A percentile compares a stretch with the other conserved stretches of the same genome.
Evolutionary conservation across 192 early-diverging fungal species (phyloP).

Genomic region (Podila minutissima): DNA sequence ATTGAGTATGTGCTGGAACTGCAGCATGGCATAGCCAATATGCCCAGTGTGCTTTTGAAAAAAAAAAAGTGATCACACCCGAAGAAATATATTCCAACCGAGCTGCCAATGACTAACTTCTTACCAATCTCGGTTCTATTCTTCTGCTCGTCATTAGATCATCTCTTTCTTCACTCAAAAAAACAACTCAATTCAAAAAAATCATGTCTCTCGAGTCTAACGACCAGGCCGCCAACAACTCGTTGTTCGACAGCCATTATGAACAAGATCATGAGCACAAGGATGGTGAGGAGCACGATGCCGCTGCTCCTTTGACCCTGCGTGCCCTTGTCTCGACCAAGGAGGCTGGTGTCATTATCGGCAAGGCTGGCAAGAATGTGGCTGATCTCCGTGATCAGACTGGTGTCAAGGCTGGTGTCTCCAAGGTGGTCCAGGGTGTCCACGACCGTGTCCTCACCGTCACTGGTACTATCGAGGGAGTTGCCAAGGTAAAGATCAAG

Average conservation of each 20-base stretch:
- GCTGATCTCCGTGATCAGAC: slow-evolving; percentile 86
- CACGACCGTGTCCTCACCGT: slow-evolving; percentile 87
- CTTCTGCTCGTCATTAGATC: background rate
- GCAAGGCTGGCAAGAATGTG: slow-evolving; percentile 87
- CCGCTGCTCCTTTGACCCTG: slow-evolving; percentile 26
- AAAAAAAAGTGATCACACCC: background rate
- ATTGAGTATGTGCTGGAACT: background rate
- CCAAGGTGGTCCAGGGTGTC: slow-evolving; percentile 88
- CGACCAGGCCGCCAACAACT: slow-evolving; percentile 13
- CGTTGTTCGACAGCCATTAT: slow-evolving; percentile 18
- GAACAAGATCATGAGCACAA: slow-evolving; percentile 12
- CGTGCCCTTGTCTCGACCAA: slow-evolving; percentile 93
- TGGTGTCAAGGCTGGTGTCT: slow-evolving; percentile 93
- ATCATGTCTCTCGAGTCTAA: slow-evolving; percentile 42
- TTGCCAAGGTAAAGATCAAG: slow-evolving; percentile 67
- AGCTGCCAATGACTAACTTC: background rate
- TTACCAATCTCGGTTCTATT: background rate
- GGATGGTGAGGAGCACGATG: slow-evolving; percentile 15
- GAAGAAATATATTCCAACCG: background rate
- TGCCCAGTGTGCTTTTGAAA: background rate
- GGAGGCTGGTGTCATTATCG: slow-evolving; percentile 90
- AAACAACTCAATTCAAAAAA: background rate
- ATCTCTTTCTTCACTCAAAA: background rate
- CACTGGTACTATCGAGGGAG: slow-evolving; percentile 73
- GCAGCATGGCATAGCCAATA: background rate